Percentiles rank a stretch among this genome's conserved stretches.
Evolutionary conservation across 176 grass and related monocot genomes (phyloP).

Genomic region (Pontederia paniculata): DNA sequence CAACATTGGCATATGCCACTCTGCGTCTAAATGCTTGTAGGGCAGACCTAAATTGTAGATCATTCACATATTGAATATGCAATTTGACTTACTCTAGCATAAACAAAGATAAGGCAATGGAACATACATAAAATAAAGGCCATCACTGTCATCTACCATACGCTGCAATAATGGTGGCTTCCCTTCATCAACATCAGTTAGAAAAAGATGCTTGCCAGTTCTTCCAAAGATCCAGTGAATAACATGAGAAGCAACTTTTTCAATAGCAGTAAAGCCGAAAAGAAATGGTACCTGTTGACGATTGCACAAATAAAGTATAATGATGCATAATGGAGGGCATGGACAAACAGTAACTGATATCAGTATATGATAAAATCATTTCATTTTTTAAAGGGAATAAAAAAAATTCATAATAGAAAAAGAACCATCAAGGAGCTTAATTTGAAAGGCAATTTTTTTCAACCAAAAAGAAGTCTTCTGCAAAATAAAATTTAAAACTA

Average conservation of each 20-base stretch:
- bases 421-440: no score
- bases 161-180: constrained; percentile 73
- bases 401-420: no score
- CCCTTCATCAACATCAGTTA: constrained; percentile 67
- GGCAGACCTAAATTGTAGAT: constrained; percentile 52
- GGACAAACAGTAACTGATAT: no score
- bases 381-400: no score
- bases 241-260: constrained; percentile 66
- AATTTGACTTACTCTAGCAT: not conserved
- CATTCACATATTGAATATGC: constrained; percentile 16
- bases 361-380: no score
- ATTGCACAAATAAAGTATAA: not conserved
- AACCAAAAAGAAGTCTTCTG: no score
- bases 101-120: not conserved
- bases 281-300: constrained; percentile 85
- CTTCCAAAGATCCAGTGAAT: constrained; percentile 95
- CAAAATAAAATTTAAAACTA: no score
- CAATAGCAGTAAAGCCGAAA: constrained; percentile 71
- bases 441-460: no score
- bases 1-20: constrained; percentile 85
- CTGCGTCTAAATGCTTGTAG: constrained; percentile 74
- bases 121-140: constrained; percentile 67
- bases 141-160: constrained; percentile 71
- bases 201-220: constrained; percentile 93
- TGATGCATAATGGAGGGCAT: no score